A percentile compares a stretch with the other conserved stretches of the same genome.
Evolutionary conservation across 2,329 filamentous ascomycete species (phyloP).

Genomic region (Gaeumannomyces sp.): DNA sequence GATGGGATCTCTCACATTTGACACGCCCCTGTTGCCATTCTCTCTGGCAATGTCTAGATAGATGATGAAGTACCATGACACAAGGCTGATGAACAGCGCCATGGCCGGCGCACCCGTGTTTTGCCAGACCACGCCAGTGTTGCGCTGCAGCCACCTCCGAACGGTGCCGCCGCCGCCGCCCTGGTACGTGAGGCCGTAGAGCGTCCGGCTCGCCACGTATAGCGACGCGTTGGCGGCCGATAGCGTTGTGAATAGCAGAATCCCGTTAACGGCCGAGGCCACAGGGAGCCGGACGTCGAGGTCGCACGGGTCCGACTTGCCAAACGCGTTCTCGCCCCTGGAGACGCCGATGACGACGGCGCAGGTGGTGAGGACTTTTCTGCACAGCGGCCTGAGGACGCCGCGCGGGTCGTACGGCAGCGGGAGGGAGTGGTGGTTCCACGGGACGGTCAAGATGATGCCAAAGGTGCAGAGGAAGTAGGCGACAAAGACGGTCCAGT

Average conservation of each 20-base stretch:
- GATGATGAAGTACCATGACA: conserved; percentile 11
- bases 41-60: conserved; percentile 1
- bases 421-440: background rate
- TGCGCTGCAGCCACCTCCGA: conserved; percentile 9
- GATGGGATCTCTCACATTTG: background rate
- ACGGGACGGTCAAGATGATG: conserved; percentile 3
- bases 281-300: background rate
- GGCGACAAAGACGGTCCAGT: conserved; percentile 1
- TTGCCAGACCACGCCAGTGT: conserved; percentile 6
- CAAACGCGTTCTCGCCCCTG: too few species aligned
- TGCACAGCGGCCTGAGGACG: background rate
- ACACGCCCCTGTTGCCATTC: background rate
- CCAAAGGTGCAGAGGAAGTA: conserved; percentile 4
- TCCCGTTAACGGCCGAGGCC: conserved; percentile 11
- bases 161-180: background rate
- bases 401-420: background rate
- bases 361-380: background rate
- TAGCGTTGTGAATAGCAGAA: conserved; percentile 11
- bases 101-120: conserved; percentile 10
- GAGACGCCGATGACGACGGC: conserved; percentile 5
- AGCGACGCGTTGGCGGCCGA: conserved; percentile 13
- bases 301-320: too few species aligned
- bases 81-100: conserved; percentile 9
- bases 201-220: conserved; percentile 14
- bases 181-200: conserved; percentile 13